These are phyloP conservation scores for Pseudevernia furfuracea DNA, from an alignment of 495 filamentous ascomycete genomes.

Conservation along the genomic window DNA sequence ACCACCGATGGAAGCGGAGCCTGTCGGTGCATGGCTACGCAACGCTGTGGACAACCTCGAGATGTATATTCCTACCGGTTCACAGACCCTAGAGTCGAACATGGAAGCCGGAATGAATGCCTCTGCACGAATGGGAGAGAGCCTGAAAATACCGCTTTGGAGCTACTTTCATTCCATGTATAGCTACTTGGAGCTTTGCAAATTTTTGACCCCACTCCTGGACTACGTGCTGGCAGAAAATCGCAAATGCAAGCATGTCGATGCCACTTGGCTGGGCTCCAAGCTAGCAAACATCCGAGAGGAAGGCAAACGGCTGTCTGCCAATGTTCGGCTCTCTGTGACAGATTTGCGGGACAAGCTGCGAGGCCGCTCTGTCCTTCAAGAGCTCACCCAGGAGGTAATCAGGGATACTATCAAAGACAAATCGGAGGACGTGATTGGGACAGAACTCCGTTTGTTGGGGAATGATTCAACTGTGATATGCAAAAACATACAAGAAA, in stretches of 20 bases:
- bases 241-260: background rate
- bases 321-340: conserved; percentile 1
- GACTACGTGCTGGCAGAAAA: conserved; percentile 11
- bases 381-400: conserved; percentile 5
- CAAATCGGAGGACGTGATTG: conserved; percentile 8
- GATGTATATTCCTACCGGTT: background rate
- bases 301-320: background rate
- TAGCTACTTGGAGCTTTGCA: conserved; percentile 9
- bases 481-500: conserved; percentile 12
- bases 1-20: background rate
- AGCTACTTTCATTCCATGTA: conserved; percentile 11
- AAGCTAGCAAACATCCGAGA: conserved; percentile 1
- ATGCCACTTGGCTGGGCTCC: conserved; percentile 4
- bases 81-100: background rate
- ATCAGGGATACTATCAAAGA: background rate
- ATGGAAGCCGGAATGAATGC: conserved; percentile 2
- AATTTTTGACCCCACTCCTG: conserved; percentile 1
- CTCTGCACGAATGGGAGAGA: background rate
- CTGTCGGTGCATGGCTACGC: background rate
- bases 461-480: conserved; percentile 7
- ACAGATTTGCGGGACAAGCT: conserved; percentile 5
- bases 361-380: background rate
- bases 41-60: background rate
- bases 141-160: conserved; percentile 4
- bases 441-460: conserved; percentile 4